Evolutionary conservation across 2,329 filamentous ascomycete genomes (phyloP), one percentile per base, ranked within the genome.

Genomic region (Penicillium verrucosum): DNA sequence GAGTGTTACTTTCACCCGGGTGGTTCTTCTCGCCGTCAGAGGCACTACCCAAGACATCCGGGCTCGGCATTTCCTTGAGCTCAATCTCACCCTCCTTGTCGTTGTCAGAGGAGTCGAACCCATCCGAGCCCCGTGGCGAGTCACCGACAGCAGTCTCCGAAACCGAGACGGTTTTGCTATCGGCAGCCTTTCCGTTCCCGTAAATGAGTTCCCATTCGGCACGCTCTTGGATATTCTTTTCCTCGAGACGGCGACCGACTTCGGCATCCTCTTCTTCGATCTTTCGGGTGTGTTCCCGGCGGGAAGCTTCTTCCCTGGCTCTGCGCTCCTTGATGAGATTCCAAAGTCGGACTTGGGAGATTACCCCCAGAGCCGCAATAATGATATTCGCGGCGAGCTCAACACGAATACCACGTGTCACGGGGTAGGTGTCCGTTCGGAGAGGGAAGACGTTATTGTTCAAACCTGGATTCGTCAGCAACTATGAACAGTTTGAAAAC

Each of bases 321-420:
- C 80, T 73, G 54, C 78, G 77, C 56, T 81, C 77, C 59, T 80
- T 85, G 58, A 96, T 84, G 8, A 96, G 80, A 60, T 86, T 90
- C 92, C 92, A 97, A 14, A 97, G 78, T 66, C 88, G 90, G 64
- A 94, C 79, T 71, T 97, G 93, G 0, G 90, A 95, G 42, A 96
- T 81, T 25, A 96, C 78, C 2, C 92, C 92, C 18, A 89, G 78
- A 10, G 91, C 72, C 57, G 84, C 87, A 21, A 96, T 78, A 29
- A 97, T 82, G 51, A 96, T 76, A 25, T 89, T 89, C 1, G 85
- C 83, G 0, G 90, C 92, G 30, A 91, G 84, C 71, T 97, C 93
- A 14, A 94, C 92, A 38, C 86, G 85, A 54, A 97, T 94, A 2
- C 90, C 90, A 65, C 87, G 89, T 0, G 91, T 97, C 12, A 96